These are phyloP conservation scores for Trichaptum fuscoviolaceum DNA, from an alignment of 768 basidiomycete species.

Conservation along the genomic window DNA sequence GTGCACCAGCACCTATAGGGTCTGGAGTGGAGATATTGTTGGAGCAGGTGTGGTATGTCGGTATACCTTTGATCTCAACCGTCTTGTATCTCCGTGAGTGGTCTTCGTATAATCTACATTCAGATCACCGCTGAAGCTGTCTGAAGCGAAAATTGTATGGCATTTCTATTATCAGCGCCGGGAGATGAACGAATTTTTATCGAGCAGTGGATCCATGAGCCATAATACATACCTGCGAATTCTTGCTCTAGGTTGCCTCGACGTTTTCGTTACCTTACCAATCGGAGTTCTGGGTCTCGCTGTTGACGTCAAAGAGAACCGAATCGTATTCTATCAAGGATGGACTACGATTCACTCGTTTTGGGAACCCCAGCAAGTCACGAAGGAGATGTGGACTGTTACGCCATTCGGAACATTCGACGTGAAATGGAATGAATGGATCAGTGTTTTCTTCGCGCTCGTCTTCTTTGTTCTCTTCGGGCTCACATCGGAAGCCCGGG, in stretches of 20 bases:
- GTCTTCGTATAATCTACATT: neutral
- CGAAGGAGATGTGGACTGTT: neutral
- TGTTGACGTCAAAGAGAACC: neutral
- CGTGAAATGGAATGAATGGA: constrained; percentile 46
- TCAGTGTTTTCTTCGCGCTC: constrained; percentile 42
- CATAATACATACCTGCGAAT: neutral
- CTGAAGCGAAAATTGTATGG: neutral
- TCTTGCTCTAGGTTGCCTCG: neutral
- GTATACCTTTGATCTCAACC: neutral
- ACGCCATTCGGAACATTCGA: constrained; percentile 18
- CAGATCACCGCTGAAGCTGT: neutral
- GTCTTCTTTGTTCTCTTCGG: constrained; percentile 65
- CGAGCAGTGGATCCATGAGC: neutral
- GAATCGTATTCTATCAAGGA: neutral
- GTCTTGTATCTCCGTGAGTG: neutral
- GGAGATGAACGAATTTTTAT: neutral
- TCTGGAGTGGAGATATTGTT: neutral
- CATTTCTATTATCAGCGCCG: neutral
- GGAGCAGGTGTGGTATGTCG: neutral
- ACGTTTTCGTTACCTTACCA: neutral
- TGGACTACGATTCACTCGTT: neutral
- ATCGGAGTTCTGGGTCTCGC: neutral
- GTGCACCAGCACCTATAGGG: constrained; percentile 21
- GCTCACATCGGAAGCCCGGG: constrained; percentile 53
- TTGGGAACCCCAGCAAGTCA: neutral